These are phyloP conservation scores for Pyricularia sp. DNA, from an alignment of 2,329 filamentous ascomycete species.

Conservation along the genomic window DNA sequence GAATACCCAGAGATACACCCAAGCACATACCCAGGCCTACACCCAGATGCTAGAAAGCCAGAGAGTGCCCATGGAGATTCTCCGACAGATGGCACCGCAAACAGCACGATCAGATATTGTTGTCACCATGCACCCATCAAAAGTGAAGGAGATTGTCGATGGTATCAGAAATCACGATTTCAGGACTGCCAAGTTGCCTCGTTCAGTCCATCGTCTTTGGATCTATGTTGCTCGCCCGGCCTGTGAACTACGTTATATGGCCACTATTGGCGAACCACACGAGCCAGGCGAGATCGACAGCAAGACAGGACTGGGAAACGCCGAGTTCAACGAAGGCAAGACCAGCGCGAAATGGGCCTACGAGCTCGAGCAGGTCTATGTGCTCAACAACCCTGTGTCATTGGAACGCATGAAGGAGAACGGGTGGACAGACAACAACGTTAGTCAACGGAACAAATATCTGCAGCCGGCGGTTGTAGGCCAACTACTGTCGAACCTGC, in stretches of 20 bases:
- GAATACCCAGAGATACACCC: background rate
- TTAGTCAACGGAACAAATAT: constrained; percentile 42
- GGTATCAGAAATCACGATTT: constrained; percentile 46
- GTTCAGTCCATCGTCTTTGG: constrained; percentile 51
- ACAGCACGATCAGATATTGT: constrained; percentile 44
- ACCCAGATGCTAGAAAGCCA: constrained; percentile 35
- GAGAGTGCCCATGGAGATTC: constrained; percentile 38
- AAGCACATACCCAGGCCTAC: constrained; percentile 11
- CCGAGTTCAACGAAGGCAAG: constrained; percentile 36
- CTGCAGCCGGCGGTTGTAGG: constrained; percentile 48
- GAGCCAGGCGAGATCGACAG: constrained; percentile 36
- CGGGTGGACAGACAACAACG: constrained; percentile 38
- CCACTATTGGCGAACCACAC: constrained; percentile 36
- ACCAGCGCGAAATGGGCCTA: constrained; percentile 34
- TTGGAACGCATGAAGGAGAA: constrained; percentile 41
- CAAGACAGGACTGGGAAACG: constrained; percentile 37
- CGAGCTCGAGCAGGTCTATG: constrained; percentile 47
- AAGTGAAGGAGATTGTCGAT: constrained; percentile 37
- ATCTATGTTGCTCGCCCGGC: constrained; percentile 41
- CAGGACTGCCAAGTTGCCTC: constrained; percentile 44
- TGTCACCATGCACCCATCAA: constrained; percentile 36
- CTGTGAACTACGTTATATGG: constrained; percentile 49
- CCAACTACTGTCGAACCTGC: constrained; percentile 48
- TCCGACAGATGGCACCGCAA: constrained; percentile 37
- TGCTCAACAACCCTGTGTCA: constrained; percentile 50